phyloP scores from a whole-genome alignment of 225 moss, liverwort and hornwort species.

The Rhytidiadelphus loreus region DNA sequence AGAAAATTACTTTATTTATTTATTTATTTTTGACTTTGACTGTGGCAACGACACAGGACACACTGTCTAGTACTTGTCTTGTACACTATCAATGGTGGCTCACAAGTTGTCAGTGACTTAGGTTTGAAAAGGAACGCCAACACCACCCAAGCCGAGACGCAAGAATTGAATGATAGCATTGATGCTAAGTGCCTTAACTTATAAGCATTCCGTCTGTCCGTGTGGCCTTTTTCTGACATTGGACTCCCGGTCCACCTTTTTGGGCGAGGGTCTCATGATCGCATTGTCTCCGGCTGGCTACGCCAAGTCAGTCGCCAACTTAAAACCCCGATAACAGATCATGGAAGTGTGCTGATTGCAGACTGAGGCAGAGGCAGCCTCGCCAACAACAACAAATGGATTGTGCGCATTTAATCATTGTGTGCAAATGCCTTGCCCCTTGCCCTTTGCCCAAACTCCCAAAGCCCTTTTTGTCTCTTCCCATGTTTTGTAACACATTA shows the following conservation, averaged over 20 bases:
- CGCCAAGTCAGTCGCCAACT: background rate
- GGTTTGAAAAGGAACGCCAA: no score
- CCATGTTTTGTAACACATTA: background rate
- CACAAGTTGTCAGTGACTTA: no score
- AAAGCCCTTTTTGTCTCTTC: background rate
- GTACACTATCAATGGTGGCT: no score
- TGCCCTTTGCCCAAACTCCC: background rate
- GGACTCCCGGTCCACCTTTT: background rate
- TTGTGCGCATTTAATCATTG: background rate
- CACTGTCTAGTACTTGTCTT: no score
- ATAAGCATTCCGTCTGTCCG: no score
- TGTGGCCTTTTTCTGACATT: background rate
- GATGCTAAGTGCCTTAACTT: no score
- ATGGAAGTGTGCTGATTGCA: constrained; percentile 20
- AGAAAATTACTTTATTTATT: no score
- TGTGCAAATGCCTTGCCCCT: background rate
- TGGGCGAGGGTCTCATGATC: background rate
- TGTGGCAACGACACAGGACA: no score
- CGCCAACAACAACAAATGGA: constrained; percentile 1
- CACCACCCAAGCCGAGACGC: background rate
- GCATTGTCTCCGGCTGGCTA: background rate
- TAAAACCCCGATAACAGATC: constrained; percentile 14
- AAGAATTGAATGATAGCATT: background rate
- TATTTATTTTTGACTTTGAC: no score
- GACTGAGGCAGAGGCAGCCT: background rate